phyloP scores from a whole-genome alignment of 2,329 filamentous ascomycete species.

The Waltergamsia citrina region DNA sequence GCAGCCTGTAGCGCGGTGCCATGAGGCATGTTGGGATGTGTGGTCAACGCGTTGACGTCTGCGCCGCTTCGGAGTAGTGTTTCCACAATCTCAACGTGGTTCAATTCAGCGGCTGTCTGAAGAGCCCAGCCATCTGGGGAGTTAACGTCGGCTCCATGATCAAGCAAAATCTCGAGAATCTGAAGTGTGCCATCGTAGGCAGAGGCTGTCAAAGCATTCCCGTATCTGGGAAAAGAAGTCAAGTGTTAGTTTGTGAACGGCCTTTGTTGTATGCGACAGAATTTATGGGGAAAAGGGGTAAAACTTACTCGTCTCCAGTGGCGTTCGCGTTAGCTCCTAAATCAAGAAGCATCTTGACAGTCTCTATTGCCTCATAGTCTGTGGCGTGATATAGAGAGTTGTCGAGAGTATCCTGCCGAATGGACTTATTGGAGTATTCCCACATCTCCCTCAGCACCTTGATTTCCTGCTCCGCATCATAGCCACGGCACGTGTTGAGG shows the following conservation, averaged over 20 bases:
- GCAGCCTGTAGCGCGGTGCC: slow-evolving; percentile 30
- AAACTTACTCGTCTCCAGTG: slow-evolving; percentile 24
- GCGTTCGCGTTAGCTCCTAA: slow-evolving; percentile 26
- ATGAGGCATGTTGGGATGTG: slow-evolving; percentile 15
- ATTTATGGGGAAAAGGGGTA: slow-evolving; percentile 6
- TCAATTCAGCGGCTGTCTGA: slow-evolving; percentile 23
- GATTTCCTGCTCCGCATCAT: slow-evolving; percentile 20
- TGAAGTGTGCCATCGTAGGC: slow-evolving; percentile 23
- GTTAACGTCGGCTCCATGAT: slow-evolving; percentile 22
- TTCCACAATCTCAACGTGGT: slow-evolving; percentile 22
- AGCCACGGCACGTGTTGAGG: slow-evolving; percentile 16
- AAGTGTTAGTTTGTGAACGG: too few relatives aligned
- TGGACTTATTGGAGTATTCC: slow-evolving; percentile 22
- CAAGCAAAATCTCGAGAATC: slow-evolving; percentile 19
- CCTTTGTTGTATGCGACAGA: too few relatives aligned
- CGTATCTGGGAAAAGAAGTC: slow-evolving; percentile 13
- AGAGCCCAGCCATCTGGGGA: slow-evolving; percentile 24
- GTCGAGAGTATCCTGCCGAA: slow-evolving; percentile 19
- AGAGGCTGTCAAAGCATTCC: slow-evolving; percentile 26
- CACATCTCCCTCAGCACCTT: slow-evolving; percentile 24
- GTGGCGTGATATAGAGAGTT: slow-evolving; percentile 27
- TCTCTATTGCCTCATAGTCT: slow-evolving; percentile 24
- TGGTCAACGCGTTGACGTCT: slow-evolving; percentile 20
- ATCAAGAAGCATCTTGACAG: slow-evolving; percentile 23
- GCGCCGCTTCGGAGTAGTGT: slow-evolving; percentile 23